Conservation (phyloP, 352 stramenopile genomes). For the Elongisporangium prolatum region DNA sequence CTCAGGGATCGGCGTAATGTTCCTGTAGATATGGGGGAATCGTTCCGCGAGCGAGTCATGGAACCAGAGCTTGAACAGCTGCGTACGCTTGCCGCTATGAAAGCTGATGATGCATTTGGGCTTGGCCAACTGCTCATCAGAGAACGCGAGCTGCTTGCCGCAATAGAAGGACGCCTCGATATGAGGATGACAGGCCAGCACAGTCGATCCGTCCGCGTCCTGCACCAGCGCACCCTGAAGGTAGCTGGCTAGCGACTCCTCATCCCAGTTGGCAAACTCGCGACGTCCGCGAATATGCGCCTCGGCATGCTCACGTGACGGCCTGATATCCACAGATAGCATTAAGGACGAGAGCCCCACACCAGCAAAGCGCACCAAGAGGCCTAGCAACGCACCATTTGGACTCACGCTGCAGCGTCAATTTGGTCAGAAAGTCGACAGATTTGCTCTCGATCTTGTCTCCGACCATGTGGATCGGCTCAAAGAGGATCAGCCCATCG, state of each 20-base stretch:
- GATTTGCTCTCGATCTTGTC: slow-evolving; percentile 1
- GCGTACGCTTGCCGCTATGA: slow-evolving; percentile 18
- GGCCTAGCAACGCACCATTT: slow-evolving; percentile 10
- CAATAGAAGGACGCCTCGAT: slow-evolving; percentile 29
- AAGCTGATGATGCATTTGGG: slow-evolving; percentile 12
- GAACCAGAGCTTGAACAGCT: neutral
- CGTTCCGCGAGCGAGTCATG: too few species aligned
- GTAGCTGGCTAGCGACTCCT: slow-evolving; percentile 26
- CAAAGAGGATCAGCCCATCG: slow-evolving; percentile 27
- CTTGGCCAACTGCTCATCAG: slow-evolving; percentile 14
- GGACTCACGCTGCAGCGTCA: slow-evolving; percentile 16
- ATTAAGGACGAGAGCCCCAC: neutral
- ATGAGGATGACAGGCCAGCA: slow-evolving; percentile 22
- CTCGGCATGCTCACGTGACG: slow-evolving; percentile 15
- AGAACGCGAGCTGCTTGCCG: slow-evolving; percentile 16
- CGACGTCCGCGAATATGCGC: slow-evolving; percentile 22
- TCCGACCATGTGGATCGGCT: slow-evolving; percentile 23
- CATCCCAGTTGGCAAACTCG: slow-evolving; percentile 37
- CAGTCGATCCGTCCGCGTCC: slow-evolving; percentile 7
- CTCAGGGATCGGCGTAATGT: slow-evolving; percentile 14
- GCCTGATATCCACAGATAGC: slow-evolving; percentile 4
- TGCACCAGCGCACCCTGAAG: slow-evolving; percentile 21
- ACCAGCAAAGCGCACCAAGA: slow-evolving; percentile 2
- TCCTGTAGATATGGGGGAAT: slow-evolving; percentile 16
- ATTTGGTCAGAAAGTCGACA: slow-evolving; percentile 17